Percentiles rank a stretch among this genome's conserved stretches.
phyloP scores from a whole-genome alignment of 73 alveolate genomes.

The Tetrahymena elliotti region DNA sequence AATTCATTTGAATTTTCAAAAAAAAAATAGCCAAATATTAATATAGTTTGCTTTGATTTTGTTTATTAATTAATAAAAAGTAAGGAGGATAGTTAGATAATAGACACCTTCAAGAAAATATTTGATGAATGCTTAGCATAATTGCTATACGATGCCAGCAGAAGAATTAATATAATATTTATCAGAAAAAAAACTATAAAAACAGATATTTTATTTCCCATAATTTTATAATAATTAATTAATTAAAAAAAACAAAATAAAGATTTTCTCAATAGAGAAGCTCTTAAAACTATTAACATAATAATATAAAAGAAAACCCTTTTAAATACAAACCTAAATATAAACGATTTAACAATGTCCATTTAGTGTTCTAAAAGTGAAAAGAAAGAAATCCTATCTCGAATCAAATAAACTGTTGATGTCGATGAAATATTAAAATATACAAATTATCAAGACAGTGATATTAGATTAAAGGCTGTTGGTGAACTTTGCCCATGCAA shows the following conservation, averaged over 20 bases:
- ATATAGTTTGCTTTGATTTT: not conserved
- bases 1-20: not conserved
- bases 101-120: not conserved
- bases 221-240: not conserved
- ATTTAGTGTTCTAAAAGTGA: not conserved
- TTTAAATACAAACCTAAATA: not conserved
- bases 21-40: not conserved
- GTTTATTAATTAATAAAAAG: not conserved
- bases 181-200: not conserved
- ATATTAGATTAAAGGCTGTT: conserved; percentile 36
- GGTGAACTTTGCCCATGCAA: conserved; percentile 73
- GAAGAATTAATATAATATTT: not conserved
- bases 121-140: not conserved
- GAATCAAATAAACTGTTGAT: conserved; percentile 20
- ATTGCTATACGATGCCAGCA: not conserved
- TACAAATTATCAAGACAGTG: conserved; percentile 30
- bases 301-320: not conserved
- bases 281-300: not conserved
- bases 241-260: not conserved
- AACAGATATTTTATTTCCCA: not conserved
- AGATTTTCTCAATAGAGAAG: not conserved
- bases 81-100: not conserved
- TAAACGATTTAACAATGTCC: not conserved
- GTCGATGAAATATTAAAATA: conserved; percentile 24
- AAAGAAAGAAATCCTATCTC: conserved; percentile 17